phyloP scores from a whole-genome alignment of 305 asterid species.

The Fraxinus baroniana region DNA sequence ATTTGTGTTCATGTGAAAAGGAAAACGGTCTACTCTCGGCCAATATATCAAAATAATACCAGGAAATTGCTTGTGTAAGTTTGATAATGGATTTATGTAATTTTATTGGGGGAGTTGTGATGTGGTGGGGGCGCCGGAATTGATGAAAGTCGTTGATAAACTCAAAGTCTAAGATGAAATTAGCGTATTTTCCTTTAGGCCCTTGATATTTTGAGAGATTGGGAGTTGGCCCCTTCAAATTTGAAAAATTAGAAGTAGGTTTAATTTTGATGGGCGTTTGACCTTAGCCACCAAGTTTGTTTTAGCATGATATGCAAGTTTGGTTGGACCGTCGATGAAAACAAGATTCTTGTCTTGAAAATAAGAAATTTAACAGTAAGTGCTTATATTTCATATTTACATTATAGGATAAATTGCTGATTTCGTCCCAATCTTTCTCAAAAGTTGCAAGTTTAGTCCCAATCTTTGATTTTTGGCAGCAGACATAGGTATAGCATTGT shows the following conservation, averaged over 20 bases:
- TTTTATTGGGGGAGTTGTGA: conserved; percentile 23
- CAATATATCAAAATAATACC: conserved; percentile 37
- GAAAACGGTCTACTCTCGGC: conserved; percentile 22
- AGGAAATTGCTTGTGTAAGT: conserved; percentile 31
- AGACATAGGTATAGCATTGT: not conserved
- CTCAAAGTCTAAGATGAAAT: conserved; percentile 35
- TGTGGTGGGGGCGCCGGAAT: conserved; percentile 28
- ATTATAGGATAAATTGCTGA: not conserved
- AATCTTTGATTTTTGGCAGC: not conserved
- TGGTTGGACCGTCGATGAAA: not conserved
- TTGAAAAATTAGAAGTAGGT: not conserved
- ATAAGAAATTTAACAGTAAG: not conserved
- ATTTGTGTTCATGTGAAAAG: conserved; percentile 22
- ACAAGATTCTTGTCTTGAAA: not conserved
- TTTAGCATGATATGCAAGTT: not conserved
- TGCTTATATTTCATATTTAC: not conserved
- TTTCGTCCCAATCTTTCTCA: not conserved
- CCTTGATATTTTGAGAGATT: conserved; percentile 6
- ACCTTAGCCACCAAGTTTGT: not conserved
- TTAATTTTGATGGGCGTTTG: not conserved
- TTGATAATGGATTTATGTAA: not conserved
- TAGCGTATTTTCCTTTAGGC: conserved; percentile 22
- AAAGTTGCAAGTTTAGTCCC: not conserved
- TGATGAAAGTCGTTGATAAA: conserved; percentile 34
- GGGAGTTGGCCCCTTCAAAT: not conserved